Conservation (phyloP, 805 yeast species). For the Tanozyma kutaoensis region DNA sequence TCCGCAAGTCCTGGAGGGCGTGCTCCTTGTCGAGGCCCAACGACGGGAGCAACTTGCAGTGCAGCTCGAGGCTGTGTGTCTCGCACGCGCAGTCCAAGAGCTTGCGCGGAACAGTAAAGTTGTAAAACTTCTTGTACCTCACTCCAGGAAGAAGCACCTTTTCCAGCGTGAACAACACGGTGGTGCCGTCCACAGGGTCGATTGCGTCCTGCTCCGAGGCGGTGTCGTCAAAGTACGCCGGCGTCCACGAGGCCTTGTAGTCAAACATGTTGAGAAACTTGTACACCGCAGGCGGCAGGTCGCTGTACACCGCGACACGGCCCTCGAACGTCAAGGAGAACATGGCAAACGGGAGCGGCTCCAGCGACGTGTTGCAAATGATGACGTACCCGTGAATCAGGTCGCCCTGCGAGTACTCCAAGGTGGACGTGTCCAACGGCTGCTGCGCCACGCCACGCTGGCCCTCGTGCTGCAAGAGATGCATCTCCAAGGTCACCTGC, state of each 20-base stretch:
- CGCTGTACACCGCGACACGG: constrained; percentile 11
- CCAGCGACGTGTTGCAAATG: constrained; percentile 7
- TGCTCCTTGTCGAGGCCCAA: constrained; percentile 13
- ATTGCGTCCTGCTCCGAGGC: constrained; percentile 1
- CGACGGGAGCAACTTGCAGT: constrained; percentile 11
- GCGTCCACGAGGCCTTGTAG: constrained; percentile 17
- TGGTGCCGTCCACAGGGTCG: constrained; percentile 21
- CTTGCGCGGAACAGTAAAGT: constrained; percentile 23
- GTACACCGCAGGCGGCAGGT: constrained; percentile 10
- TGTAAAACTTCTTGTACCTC: constrained; percentile 22
- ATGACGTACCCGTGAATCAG: constrained; percentile 12
- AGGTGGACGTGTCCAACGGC: constrained; percentile 9
- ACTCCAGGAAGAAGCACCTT: constrained; percentile 13
- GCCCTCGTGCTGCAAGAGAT: constrained; percentile 8
- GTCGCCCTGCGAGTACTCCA: constrained; percentile 16
- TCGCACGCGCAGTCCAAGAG: constrained; percentile 17
- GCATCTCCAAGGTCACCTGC: constrained; percentile 8
- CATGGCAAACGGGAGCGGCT: constrained; percentile 13
- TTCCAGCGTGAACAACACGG: constrained; percentile 10
- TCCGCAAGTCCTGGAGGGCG: constrained; percentile 10
- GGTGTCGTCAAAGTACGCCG: constrained; percentile 8
- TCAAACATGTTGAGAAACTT: constrained; percentile 19
- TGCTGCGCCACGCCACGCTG: constrained; percentile 6
- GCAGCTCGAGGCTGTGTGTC: constrained; percentile 10
- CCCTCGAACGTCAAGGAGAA: constrained; percentile 17